phyloP scores from a whole-genome alignment of 352 stramenopile genomes.

The Thalassiosira oceanica region DNA sequence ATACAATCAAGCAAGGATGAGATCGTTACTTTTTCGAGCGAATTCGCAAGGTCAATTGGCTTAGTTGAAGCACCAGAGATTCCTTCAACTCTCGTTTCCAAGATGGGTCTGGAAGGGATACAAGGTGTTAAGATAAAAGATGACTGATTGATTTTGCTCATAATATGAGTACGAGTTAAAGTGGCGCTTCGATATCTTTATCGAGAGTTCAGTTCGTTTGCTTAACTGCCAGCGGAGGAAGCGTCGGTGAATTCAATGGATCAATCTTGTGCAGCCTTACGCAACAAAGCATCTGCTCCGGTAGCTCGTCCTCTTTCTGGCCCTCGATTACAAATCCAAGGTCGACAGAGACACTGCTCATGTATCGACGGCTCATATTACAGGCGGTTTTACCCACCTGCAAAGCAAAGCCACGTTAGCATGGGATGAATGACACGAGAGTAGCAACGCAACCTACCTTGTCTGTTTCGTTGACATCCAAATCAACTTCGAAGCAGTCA shows the following conservation, averaged over 20 bases:
- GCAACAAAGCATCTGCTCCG: constrained; percentile 75
- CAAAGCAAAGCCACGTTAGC: no score
- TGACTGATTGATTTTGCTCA: constrained; percentile 1
- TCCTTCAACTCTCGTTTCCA: constrained; percentile 29
- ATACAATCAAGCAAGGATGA: constrained; percentile 39
- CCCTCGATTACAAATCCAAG: constrained; percentile 79
- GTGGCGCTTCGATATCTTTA: no score
- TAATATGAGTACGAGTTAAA: no score
- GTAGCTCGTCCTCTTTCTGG: constrained; percentile 54
- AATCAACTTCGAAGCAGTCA: constrained; percentile 50
- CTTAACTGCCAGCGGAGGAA: constrained; percentile 7
- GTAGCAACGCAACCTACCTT: no score
- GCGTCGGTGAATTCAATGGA: constrained; percentile 34
- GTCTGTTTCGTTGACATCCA: constrained; percentile 65
- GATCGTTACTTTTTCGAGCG: constrained; percentile 47
- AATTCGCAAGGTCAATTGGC: constrained; percentile 47
- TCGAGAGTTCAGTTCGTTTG: no score
- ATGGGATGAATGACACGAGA: no score
- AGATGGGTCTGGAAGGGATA: constrained; percentile 54
- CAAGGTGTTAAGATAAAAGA: constrained; percentile 35
- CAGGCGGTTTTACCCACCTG: constrained; percentile 59
- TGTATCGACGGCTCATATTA: constrained; percentile 65
- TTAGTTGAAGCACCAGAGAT: constrained; percentile 39
- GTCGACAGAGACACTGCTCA: constrained; percentile 69
- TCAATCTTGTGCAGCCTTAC: constrained; percentile 70